These are phyloP conservation scores for Schizosaccharomyces japonicus DNA, from an alignment of 805 yeast species.

Conservation along the genomic window DNA sequence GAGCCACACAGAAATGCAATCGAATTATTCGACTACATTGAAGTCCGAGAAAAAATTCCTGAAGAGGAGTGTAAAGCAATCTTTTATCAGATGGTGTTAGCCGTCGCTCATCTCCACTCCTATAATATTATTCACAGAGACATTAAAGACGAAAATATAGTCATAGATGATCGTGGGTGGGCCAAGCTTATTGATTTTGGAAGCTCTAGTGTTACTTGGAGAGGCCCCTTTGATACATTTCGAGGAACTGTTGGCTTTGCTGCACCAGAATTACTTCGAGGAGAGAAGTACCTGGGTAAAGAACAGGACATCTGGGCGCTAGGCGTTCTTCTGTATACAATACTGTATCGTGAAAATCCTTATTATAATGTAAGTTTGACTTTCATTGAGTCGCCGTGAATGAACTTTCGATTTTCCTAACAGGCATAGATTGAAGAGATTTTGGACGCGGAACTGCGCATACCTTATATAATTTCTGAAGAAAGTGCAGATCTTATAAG, in stretches of 20 bases:
- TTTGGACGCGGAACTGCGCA: conserved; percentile 61
- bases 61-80: conserved; percentile 59
- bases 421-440: conserved; percentile 40
- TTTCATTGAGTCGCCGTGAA: background rate
- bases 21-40: conserved; percentile 80
- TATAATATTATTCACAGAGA: conserved; percentile 84
- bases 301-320: conserved; percentile 96
- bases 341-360: conserved; percentile 83
- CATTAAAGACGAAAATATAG: conserved; percentile 81
- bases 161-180: conserved; percentile 48
- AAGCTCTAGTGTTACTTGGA: conserved; percentile 68
- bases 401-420: background rate
- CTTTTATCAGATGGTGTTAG: conserved; percentile 55
- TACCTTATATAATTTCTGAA: conserved; percentile 39
- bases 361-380: conserved; percentile 49
- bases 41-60: conserved; percentile 55
- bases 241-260: conserved; percentile 92
- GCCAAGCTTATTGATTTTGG: conserved; percentile 86
- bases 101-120: conserved; percentile 57
- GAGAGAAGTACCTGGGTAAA: conserved; percentile 70
- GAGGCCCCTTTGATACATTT: conserved; percentile 91
- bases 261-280: conserved; percentile 83
- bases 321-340: conserved; percentile 72
- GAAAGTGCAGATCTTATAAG: conserved; percentile 39
- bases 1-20: conserved; percentile 88